Percentiles rank a stretch among this genome's conserved stretches.
phyloP scores from a whole-genome alignment of 768 basidiomycete genomes.

The Lyophyllum shimeji region DNA sequence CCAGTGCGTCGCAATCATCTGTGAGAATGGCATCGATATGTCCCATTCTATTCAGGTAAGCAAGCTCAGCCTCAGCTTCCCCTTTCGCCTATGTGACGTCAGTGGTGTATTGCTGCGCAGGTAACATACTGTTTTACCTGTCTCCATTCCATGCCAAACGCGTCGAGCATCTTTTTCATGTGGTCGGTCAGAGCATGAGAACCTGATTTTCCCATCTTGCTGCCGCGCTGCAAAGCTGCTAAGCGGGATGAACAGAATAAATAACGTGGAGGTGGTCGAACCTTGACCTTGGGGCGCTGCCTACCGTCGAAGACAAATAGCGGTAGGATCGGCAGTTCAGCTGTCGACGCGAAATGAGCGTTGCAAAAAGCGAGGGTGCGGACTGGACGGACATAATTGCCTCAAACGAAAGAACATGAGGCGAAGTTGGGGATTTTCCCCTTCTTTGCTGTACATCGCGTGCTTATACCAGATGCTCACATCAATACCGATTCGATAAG shows the following conservation, averaged over 20 bases:
- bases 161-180: slow-evolving; percentile 55
- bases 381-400: slow-evolving; percentile 40
- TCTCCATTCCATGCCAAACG: slow-evolving; percentile 53
- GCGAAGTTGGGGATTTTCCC: slow-evolving; percentile 73
- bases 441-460: slow-evolving; percentile 52
- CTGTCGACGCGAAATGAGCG: slow-evolving; percentile 9
- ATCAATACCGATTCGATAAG: slow-evolving; percentile 65
- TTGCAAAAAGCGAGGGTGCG: slow-evolving; percentile 20
- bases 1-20: slow-evolving; percentile 47
- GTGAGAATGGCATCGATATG: slow-evolving; percentile 48
- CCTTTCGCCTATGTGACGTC: slow-evolving; percentile 40
- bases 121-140: slow-evolving; percentile 50
- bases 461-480: slow-evolving; percentile 73
- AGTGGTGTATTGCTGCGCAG: neutral
- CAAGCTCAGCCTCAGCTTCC: slow-evolving; percentile 56
- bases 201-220: slow-evolving; percentile 41
- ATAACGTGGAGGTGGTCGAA: slow-evolving; percentile 28
- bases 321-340: slow-evolving; percentile 52
- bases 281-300: slow-evolving; percentile 63
- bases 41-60: slow-evolving; percentile 39
- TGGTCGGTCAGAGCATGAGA: slow-evolving; percentile 41
- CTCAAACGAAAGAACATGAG: slow-evolving; percentile 58
- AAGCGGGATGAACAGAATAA: slow-evolving; percentile 14
- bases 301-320: slow-evolving; percentile 78
- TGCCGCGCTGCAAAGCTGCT: slow-evolving; percentile 20